phyloP scores from a whole-genome alignment of 1,139 yeast genomes.

The Suhomyces kunorum region DNA sequence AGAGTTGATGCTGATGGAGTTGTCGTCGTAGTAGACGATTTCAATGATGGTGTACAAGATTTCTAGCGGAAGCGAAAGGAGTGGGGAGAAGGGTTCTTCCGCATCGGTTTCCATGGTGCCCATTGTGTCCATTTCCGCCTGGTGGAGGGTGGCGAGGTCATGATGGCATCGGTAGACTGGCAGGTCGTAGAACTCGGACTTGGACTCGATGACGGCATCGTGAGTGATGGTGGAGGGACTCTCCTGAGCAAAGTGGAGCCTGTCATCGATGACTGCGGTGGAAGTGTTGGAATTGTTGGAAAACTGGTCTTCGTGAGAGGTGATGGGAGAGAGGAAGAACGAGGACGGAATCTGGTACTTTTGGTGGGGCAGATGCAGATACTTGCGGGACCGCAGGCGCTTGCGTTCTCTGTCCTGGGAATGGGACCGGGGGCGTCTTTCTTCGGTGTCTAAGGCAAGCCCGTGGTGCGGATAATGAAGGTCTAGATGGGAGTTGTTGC shows the following conservation, averaged over 20 bases:
- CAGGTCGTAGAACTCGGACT: slow-evolving; percentile 3
- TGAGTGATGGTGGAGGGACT: neutral
- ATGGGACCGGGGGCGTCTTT: slow-evolving; percentile 9
- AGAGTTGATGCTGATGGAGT: slow-evolving; percentile 40
- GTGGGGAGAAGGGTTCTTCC: slow-evolving; percentile 24
- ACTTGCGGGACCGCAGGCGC: slow-evolving; percentile 9
- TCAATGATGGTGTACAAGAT: slow-evolving; percentile 46
- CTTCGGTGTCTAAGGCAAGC: slow-evolving; percentile 4
- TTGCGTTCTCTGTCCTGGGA: slow-evolving; percentile 9
- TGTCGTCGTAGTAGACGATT: slow-evolving; percentile 45
- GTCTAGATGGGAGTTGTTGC: neutral
- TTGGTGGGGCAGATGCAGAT: slow-evolving; percentile 10
- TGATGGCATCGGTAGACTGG: slow-evolving; percentile 4
- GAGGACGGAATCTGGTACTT: slow-evolving; percentile 20
- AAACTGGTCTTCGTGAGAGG: slow-evolving; percentile 32
- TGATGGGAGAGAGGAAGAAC: slow-evolving; percentile 39
- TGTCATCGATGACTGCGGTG: slow-evolving; percentile 1
- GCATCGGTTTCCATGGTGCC: slow-evolving; percentile 1
- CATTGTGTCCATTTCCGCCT: neutral
- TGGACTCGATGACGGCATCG: neutral
- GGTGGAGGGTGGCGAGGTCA: slow-evolving; percentile 1
- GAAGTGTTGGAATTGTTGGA: slow-evolving; percentile 1
- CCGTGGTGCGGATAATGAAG: neutral
- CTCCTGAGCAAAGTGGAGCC: neutral
- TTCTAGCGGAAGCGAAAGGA: slow-evolving; percentile 44